Percentiles rank a stretch among this genome's conserved stretches.
These are phyloP conservation scores for Cylindrodendrum hubeiense DNA, from an alignment of 2,329 filamentous ascomycete genomes.

Conservation along the genomic window DNA sequence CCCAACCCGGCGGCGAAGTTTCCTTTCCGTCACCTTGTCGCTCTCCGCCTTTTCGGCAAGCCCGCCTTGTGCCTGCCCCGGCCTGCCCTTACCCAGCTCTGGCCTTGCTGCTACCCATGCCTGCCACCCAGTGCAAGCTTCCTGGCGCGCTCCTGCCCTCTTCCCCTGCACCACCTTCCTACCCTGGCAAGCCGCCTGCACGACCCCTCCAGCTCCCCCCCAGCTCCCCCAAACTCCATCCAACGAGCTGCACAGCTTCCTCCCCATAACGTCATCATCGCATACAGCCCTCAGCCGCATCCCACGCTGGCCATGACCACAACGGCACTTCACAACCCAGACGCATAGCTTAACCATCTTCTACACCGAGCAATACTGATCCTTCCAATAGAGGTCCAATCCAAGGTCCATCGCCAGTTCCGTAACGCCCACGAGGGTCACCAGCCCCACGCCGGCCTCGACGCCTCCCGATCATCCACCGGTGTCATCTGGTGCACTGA, in stretches of 20 bases:
- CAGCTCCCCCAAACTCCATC: conserved; percentile 22
- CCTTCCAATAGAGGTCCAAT: conserved; percentile 75
- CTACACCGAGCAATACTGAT: conserved; percentile 20
- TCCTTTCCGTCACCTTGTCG: conserved; percentile 14
- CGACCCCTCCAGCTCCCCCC: conserved; percentile 33
- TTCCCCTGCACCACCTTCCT: conserved; percentile 29
- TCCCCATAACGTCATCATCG: conserved; percentile 36
- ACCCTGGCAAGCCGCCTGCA: conserved; percentile 33
- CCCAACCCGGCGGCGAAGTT: conserved; percentile 11
- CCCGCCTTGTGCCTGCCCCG: conserved; percentile 3
- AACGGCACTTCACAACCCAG: not conserved
- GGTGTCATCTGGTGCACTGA: conserved; percentile 95
- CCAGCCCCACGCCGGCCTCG: conserved; percentile 89
- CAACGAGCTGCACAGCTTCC: conserved; percentile 27
- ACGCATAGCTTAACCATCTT: not conserved
- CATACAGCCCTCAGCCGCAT: conserved; percentile 11
- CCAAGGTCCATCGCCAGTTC: conserved; percentile 90
- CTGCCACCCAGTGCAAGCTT: conserved; percentile 31
- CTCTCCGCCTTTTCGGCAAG: conserved; percentile 26
- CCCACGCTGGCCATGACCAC: not conserved
- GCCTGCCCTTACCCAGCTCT: conserved; percentile 26
- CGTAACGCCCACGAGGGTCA: conserved; percentile 91
- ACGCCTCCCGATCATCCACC: conserved; percentile 88
- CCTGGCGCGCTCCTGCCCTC: conserved; percentile 20
- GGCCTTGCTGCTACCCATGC: conserved; percentile 36